Conservation (phyloP, 2,329 filamentous ascomycete species). For the Tolypocladium cylindrosporum region DNA sequence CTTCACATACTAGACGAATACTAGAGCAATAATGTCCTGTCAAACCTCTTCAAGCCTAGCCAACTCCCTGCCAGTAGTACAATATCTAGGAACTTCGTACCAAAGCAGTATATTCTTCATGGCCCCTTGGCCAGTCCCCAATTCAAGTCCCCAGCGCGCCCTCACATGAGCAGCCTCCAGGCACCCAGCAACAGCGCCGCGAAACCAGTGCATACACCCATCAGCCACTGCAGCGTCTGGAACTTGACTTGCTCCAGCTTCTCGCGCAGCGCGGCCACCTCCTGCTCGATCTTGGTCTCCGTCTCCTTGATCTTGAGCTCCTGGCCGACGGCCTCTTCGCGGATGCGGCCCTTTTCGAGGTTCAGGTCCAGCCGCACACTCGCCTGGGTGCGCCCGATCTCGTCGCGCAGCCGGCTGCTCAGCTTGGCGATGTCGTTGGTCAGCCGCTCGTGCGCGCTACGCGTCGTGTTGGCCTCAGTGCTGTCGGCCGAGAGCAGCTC, state of each 20-base stretch:
- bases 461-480: conserved; percentile 80
- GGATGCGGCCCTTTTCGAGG: conserved; percentile 89
- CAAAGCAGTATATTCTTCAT: background rate
- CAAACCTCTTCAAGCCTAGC: background rate
- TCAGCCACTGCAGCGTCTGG: conserved; percentile 94
- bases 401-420: conserved; percentile 78
- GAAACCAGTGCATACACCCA: conserved; percentile 68
- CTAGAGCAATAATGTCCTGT: background rate
- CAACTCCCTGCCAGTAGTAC: background rate
- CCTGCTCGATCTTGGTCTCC: conserved; percentile 96
- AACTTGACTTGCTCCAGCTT: conserved; percentile 97
- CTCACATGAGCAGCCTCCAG: conserved; percentile 58
- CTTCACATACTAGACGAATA: background rate
- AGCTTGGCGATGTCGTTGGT: conserved; percentile 94
- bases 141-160: background rate
- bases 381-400: conserved; percentile 89
- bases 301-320: conserved; percentile 99
- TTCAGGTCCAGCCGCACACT: conserved; percentile 89
- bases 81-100: background rate
- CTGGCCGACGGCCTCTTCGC: conserved; percentile 92
- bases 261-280: conserved; percentile 82
- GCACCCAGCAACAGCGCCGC: conserved; percentile 59
- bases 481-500: conserved; percentile 88
- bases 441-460: conserved; percentile 81
- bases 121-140: no score